Evolutionary conservation across 108 stramenopile genomes (phyloP).

Genomic region (Tribonema minus): DNA sequence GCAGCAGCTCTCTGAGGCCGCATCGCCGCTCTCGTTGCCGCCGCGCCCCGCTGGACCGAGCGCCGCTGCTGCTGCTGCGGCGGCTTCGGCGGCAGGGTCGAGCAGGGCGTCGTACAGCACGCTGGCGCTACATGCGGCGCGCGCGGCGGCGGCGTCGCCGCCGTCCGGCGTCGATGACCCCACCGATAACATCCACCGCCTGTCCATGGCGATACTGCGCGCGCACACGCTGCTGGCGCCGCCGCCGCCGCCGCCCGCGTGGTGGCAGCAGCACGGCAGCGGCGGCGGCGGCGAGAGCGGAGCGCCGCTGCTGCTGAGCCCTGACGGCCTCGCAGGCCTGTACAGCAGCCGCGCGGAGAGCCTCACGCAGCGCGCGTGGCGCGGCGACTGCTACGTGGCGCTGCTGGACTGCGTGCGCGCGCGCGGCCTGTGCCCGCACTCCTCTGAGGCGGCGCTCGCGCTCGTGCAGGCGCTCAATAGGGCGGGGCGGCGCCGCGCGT

Average conservation of each 20-base stretch:
- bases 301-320: background rate
- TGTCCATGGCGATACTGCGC: background rate
- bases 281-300: background rate
- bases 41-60: background rate
- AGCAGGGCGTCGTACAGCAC: background rate
- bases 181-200: too few relatives aligned
- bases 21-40: background rate
- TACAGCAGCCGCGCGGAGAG: background rate
- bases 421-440: background rate
- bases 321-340: background rate
- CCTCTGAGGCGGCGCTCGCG: background rate
- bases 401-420: constrained; percentile 31
- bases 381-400: constrained; percentile 17
- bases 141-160: too few relatives aligned
- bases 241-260: background rate
- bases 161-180: too few relatives aligned
- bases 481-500: background rate
- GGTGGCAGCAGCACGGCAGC: background rate
- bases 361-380: constrained; percentile 8
- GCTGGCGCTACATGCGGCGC: too few relatives aligned
- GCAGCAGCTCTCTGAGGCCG: background rate
- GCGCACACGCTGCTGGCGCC: background rate
- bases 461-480: background rate
- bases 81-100: background rate
- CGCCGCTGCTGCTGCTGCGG: background rate